These are phyloP conservation scores for Thermomucor indicae-seudaticae DNA, from an alignment of 371 early-diverging fungal genomes.

Conservation along the genomic window DNA sequence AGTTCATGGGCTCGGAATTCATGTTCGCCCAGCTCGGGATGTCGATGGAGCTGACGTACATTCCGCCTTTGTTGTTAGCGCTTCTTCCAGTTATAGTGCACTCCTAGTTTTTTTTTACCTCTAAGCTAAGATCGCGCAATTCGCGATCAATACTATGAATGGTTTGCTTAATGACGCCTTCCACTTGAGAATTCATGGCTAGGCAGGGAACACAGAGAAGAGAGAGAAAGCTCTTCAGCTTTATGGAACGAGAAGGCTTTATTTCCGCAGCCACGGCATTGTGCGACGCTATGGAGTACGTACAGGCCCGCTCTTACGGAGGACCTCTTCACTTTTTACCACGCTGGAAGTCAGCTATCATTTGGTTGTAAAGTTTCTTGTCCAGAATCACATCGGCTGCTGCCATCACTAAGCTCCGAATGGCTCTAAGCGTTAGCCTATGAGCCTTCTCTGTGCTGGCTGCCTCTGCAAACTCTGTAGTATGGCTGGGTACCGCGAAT, in stretches of 20 bases:
- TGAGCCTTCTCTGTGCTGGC: conserved; percentile 65
- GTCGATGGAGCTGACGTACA: conserved; percentile 46
- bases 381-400: conserved; percentile 32
- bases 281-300: no score
- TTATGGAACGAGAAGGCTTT: no score
- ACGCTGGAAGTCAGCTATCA: conserved; percentile 29
- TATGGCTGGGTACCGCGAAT: conserved; percentile 47
- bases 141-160: conserved; percentile 32
- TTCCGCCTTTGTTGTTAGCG: background rate
- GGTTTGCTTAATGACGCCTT: conserved; percentile 26
- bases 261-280: no score
- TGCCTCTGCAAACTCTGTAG: conserved; percentile 55
- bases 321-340: no score
- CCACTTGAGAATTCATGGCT: conserved; percentile 17
- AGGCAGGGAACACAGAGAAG: no score
- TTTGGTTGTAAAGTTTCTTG: conserved; percentile 20
- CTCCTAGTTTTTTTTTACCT: conserved; percentile 20
- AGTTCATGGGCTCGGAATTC: conserved; percentile 49
- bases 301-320: no score
- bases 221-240: no score
- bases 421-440: conserved; percentile 48
- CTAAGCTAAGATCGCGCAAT: conserved; percentile 46
- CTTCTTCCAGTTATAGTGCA: background rate
- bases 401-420: conserved; percentile 28
- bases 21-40: conserved; percentile 60